Evolutionary conservation across 352 stramenopile genomes (phyloP).

Genomic region (Phytophthora aleatoria): DNA sequence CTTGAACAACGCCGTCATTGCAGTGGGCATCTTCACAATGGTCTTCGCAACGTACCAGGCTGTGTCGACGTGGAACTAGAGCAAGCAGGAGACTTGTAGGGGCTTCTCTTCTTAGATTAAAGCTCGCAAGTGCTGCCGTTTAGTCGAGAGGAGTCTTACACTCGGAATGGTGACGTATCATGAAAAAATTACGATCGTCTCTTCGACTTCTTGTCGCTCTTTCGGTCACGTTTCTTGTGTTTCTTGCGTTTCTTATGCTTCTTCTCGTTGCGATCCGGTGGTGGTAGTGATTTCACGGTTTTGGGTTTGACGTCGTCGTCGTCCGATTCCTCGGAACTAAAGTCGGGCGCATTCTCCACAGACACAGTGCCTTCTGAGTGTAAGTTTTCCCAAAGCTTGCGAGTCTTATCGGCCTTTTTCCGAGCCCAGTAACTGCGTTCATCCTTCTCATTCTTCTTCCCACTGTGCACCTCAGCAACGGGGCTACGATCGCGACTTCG

Average conservation of each 20-base stretch:
- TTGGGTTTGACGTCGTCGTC: conserved; percentile 46
- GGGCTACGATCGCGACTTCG: conserved; percentile 20
- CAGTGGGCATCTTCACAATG: conserved; percentile 62
- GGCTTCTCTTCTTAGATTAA: conserved; percentile 29
- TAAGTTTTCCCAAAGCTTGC: conserved; percentile 57
- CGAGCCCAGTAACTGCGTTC: conserved; percentile 60
- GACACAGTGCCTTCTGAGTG: conserved; percentile 43
- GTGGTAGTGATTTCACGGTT: not conserved
- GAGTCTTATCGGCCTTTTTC: conserved; percentile 64
- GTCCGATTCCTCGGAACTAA: conserved; percentile 48
- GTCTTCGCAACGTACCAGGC: conserved; percentile 65
- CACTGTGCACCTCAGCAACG: not conserved
- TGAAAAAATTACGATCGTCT: conserved; percentile 18
- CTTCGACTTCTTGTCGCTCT: conserved; percentile 29
- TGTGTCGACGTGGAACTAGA: conserved; percentile 50
- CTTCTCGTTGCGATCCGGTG: conserved; percentile 15
- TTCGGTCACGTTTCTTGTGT: conserved; percentile 35
- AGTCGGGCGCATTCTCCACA: conserved; percentile 56
- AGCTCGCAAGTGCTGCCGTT: conserved; percentile 29
- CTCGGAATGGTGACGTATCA: not conserved
- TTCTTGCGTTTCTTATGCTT: conserved; percentile 43
- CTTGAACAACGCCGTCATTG: conserved; percentile 53
- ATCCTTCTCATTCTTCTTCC: conserved; percentile 14
- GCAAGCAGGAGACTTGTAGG: conserved; percentile 16
- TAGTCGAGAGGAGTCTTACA: conserved; percentile 24